Base-by-base conservation (phyloP, 2,329 filamentous ascomycete genomes). In the Alternaria gansuensis region DNA sequence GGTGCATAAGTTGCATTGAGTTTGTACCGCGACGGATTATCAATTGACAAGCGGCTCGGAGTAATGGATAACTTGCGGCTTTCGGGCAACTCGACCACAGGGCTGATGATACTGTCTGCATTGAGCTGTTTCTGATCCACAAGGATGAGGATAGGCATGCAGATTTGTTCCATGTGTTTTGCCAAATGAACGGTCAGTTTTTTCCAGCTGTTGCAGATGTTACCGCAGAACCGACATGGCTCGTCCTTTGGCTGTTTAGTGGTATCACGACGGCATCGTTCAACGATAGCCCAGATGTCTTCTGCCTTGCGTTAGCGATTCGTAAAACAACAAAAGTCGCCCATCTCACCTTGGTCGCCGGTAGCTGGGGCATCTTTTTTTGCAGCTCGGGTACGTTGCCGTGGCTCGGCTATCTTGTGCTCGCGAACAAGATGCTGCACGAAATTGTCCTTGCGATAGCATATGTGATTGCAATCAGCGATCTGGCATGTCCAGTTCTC, bases 151-250 rank as follows among this genome's bases (percentile, higher is more conserved):
- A 97, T 86, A 0, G 93, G 93, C 72, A 97, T 85, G 69, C 91
- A 91, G 72, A 97, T 90, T 65, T 92, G 88, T 77, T 97, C 92
- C 92, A 97, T 95, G 75, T 97, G 93, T 77, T 94, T 94, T 49
- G 92, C 92, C 74, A 97, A 79, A 78, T 97, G 93, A n/a, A 95
- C 92, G 0, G 91, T 96, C 60, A 97, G 81, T 79, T 96, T 96
- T 83, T 96, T 97, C 92, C 92, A 97, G 37, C 87, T 91, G 33
- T 85, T 87, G 76, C 92, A 93, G 11, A 85, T 82, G 76, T 90
- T 93, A 60, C 89, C 90, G 72, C 93, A 97, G 80, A 97, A 97
- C 40, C 90, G 88, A 76, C 93, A 97, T 14, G 90, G 87, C 78
- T 97, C 93, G 10, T 92, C 86, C 52, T 87, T 85, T 3, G 91